Evolutionary conservation across 495 filamentous ascomycete genomes (phyloP), one percentile per base, ranked within the genome.

Genomic region (Trichoderma virens): DNA sequence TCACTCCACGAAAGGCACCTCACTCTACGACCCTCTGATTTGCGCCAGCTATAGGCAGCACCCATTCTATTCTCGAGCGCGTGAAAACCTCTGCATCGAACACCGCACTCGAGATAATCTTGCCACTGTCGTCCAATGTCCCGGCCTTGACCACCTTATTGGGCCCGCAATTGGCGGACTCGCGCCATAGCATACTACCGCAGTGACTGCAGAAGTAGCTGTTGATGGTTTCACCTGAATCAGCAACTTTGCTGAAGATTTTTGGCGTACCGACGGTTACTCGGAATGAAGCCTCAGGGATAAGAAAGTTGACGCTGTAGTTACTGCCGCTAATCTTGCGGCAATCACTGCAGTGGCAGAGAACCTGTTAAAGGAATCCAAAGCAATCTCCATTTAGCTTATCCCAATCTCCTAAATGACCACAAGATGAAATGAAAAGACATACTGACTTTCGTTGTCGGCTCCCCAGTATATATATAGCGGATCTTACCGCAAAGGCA

Each of bases 261-360:
- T 43, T 63, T 8, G 38, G 61, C 2, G 38, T 47, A 28, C 61
- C 38, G n/a, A 1, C 14, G 14, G 43, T 74, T 67, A 1, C 63
- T 63, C 45, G 18, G 27, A 60, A 60, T 16, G 0, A 4, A 3
- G 13, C 23, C 6, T 73, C 73, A 16, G 71, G 41, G 60, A 73
- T 69, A 38, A 74, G 78, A 70, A 85, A 82, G 69, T 84, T 84
- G 51, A 78, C 75, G 13, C 82, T 79, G 75, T 82, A 84, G 78
- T 82, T 82, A 4, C 82, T 84, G 13, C 82, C 82, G 9, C 81
- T 85, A 67, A 85, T 77, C 67, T 86, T 86, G 63, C 74, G 80
- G 71, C 82, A 84, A 73, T 85, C 82, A 34, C 70, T 66, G 72
- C 83, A 85, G 73, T 86, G 76, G 70, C 82, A 86, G 66, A 84